Percentiles rank a stretch among this genome's conserved stretches.
Evolutionary conservation across 306 rosid species (phyloP).

Genomic region (Abrus precatorius): DNA sequence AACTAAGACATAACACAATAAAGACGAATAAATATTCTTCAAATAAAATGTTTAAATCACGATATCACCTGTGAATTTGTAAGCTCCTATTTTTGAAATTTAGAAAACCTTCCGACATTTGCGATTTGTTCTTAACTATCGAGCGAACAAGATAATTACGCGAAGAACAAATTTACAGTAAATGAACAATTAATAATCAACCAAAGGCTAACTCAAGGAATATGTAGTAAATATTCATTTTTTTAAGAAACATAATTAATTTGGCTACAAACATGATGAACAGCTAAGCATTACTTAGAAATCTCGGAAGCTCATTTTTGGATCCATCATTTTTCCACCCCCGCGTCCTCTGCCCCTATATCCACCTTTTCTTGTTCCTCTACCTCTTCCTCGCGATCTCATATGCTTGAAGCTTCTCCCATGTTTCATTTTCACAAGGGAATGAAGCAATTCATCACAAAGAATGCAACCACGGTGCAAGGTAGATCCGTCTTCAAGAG

Average conservation of each 20-base stretch:
- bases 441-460: slow-evolving; percentile 91
- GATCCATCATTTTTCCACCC: slow-evolving; percentile 67
- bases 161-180: slow-evolving; percentile 15
- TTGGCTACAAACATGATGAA: slow-evolving; percentile 16
- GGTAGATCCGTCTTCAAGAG: slow-evolving; percentile 86
- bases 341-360: slow-evolving; percentile 72
- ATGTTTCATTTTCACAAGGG: slow-evolving; percentile 90
- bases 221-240: not conserved
- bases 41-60: not conserved
- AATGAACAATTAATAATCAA: slow-evolving; percentile 22
- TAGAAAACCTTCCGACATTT: not conserved
- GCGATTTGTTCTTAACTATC: not conserved
- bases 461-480: slow-evolving; percentile 86
- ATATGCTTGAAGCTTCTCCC: slow-evolving; percentile 70
- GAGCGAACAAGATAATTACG: slow-evolving; percentile 10
- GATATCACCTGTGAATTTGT: not conserved
- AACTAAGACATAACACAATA: too few relatives aligned
- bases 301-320: slow-evolving; percentile 97
- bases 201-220: slow-evolving; percentile 26
- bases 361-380: slow-evolving; percentile 68
- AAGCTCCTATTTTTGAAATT: not conserved
- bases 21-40: not conserved
- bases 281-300: slow-evolving; percentile 52
- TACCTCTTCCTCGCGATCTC: slow-evolving; percentile 78
- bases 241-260: not conserved